These are phyloP conservation scores for Erysimum cheiranthoides DNA, from an alignment of 345 rosid species.

Conservation along the genomic window DNA sequence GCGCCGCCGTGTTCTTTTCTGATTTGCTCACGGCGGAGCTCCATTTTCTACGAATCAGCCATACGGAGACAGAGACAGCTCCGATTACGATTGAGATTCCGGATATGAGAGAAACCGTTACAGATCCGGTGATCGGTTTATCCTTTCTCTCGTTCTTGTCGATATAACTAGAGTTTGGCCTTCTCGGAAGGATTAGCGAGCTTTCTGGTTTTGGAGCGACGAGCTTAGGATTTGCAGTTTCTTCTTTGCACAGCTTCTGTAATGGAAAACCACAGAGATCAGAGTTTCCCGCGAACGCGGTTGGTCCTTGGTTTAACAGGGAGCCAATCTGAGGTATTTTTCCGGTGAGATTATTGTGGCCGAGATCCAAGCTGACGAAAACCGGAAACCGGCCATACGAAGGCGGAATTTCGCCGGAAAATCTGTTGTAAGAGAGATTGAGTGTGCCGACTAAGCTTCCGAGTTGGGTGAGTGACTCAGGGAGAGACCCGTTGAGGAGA, in stretches of 20 bases:
- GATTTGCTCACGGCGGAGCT: conserved; percentile 45
- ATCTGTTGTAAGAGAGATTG: conserved; percentile 70
- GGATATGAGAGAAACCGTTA: conserved; percentile 64
- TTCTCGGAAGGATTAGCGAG: conserved; percentile 53
- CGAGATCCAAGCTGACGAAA: conserved; percentile 80
- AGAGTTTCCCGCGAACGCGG: conserved; percentile 85
- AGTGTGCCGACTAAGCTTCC: conserved; percentile 69
- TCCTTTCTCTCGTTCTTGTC: conserved; percentile 28
- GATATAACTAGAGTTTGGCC: conserved; percentile 35
- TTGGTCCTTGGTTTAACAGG: conserved; percentile 91
- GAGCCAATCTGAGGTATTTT: conserved; percentile 87
- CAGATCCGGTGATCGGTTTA: conserved; percentile 50
- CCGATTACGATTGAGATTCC: conserved; percentile 69
- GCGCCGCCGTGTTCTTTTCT: conserved; percentile 36
- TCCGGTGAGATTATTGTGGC: conserved; percentile 82
- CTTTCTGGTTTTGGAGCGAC: conserved; percentile 53
- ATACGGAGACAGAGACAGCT: conserved; percentile 60
- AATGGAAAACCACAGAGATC: conserved; percentile 90
- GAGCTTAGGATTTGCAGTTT: conserved; percentile 53
- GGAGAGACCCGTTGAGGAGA: conserved; percentile 72
- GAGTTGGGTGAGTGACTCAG: conserved; percentile 64
- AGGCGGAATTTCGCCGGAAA: conserved; percentile 77
- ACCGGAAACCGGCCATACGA: conserved; percentile 77
- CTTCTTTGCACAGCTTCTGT: conserved; percentile 65
- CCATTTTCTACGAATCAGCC: conserved; percentile 63